Evolutionary conservation across 2,329 filamentous ascomycete species (phyloP).

Genomic region (Fusarium temperatum): DNA sequence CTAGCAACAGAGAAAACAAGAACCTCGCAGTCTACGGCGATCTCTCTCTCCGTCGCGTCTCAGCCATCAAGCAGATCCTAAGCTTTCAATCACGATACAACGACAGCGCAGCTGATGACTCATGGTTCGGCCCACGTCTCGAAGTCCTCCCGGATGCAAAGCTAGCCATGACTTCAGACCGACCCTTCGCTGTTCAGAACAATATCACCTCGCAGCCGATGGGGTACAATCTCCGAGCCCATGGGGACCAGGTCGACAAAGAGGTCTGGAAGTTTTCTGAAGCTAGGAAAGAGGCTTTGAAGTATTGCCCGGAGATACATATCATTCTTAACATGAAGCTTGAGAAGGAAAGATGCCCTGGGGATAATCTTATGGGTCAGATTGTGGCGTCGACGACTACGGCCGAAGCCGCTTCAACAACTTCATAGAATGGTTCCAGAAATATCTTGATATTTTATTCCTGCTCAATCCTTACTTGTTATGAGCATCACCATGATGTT

Average conservation of each 20-base stretch:
- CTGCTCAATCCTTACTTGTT: accelerated
- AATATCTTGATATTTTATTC: accelerated
- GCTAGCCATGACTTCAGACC: not conserved
- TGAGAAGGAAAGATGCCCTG: not conserved
- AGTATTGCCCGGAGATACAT: not conserved
- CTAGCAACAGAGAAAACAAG: not conserved
- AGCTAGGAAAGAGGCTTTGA: not conserved
- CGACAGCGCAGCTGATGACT: not conserved
- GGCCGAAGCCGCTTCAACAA: not conserved
- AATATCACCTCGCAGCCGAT: not conserved
- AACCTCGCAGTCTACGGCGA: not conserved
- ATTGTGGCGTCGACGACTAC: not conserved
- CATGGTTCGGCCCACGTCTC: not conserved
- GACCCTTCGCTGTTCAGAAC: not conserved
- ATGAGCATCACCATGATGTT: accelerated
- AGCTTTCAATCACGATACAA: not conserved
- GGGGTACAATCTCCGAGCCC: not conserved
- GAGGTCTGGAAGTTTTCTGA: not conserved
- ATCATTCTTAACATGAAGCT: not conserved
- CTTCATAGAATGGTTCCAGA: not conserved
- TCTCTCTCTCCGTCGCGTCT: not conserved
- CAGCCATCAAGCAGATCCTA: not conserved
- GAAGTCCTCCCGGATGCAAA: not conserved
- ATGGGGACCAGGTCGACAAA: not conserved
- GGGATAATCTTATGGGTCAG: not conserved